Conservation (phyloP, 129 eudicot species). For the Flaveria linearis region DNA sequence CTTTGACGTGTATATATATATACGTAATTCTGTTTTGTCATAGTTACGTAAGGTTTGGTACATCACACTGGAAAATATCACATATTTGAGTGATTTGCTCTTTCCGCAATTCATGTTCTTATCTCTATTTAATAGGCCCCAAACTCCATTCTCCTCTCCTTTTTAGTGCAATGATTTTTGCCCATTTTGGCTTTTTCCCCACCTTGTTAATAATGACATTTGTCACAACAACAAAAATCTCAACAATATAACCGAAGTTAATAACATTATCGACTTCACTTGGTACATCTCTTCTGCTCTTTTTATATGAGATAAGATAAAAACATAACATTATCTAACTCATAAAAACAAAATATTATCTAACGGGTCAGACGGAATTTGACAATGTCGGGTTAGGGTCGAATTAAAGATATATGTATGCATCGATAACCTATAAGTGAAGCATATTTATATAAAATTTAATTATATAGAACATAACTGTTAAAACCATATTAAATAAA, state of each 20-base stretch:
- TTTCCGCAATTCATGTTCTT: neutral
- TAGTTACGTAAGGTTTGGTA: neutral
- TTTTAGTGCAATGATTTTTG: neutral
- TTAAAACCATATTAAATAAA: neutral
- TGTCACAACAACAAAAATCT: neutral
- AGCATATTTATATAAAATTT: no score
- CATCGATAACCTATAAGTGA: no score
- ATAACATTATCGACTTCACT: neutral
- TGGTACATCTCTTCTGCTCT: neutral
- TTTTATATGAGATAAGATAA: neutral
- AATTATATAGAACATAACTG: no score
- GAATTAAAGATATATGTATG: no score
- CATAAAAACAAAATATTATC: no score
- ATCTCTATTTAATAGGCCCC: slow-evolving; percentile 3
- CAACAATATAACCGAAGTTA: neutral
- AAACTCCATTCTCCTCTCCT: neutral
- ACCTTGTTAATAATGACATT: neutral
- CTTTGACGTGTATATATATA: neutral
- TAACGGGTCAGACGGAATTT: no score
- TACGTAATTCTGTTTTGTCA: neutral
- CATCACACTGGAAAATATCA: neutral
- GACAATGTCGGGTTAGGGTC: no score
- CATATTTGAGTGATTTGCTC: no score
- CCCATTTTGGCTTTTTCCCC: neutral
- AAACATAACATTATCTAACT: no score